Evolutionary conservation across 805 yeast species (phyloP).

Genomic region (Saturnispora quitensis): DNA sequence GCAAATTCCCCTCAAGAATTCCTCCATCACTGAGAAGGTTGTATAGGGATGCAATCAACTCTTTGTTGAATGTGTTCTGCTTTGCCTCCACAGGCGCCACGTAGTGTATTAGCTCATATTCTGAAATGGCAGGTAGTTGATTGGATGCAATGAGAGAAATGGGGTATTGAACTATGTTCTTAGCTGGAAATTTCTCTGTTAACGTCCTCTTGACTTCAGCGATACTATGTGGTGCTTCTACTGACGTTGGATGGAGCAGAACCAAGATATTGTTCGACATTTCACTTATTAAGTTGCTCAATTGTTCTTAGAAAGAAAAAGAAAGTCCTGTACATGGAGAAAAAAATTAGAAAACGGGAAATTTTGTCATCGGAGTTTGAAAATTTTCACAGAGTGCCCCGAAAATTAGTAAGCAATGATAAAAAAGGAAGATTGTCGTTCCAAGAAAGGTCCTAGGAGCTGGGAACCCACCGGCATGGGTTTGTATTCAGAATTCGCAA

Average conservation of each 20-base stretch:
- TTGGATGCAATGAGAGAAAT: constrained; percentile 49
- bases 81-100: constrained; percentile 45
- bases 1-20: constrained; percentile 43
- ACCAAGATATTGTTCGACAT: constrained; percentile 27
- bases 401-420: not conserved
- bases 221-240: constrained; percentile 43
- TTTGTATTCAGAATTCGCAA: not conserved
- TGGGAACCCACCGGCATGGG: not conserved
- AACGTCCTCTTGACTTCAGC: constrained; percentile 31
- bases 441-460: too few relatives aligned
- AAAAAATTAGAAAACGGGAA: not conserved
- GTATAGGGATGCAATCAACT: constrained; percentile 33
- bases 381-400: not conserved
- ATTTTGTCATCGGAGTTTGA: not conserved
- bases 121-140: constrained; percentile 25
- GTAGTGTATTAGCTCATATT: constrained; percentile 40
- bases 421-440: too few relatives aligned
- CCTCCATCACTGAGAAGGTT: constrained; percentile 37
- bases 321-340: not conserved
- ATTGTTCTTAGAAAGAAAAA: not conserved
- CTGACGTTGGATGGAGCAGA: constrained; percentile 59
- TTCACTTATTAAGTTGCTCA: not conserved
- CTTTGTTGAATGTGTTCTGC: constrained; percentile 37
- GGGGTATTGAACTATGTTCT: constrained; percentile 39
- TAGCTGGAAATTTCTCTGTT: constrained; percentile 20